Evolutionary conservation across 2,329 filamentous ascomycete genomes (phyloP).

Genomic region (Aureobasidium leucospermi): DNA sequence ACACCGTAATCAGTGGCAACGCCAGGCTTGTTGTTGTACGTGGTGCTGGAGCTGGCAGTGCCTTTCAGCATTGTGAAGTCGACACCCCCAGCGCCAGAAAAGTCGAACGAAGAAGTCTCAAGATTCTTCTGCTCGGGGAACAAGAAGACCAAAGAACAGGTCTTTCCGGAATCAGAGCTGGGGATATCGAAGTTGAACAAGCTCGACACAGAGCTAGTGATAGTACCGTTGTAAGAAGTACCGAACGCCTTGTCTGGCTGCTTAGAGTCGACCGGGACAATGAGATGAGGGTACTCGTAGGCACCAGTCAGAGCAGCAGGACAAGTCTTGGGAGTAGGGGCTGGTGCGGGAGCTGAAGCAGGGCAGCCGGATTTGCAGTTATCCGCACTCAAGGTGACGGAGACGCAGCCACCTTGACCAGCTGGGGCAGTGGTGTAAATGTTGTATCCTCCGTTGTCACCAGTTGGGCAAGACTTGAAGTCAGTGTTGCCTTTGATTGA

Average conservation of each 20-base stretch:
- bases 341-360: slow-evolving; percentile 42
- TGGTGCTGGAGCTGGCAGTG: slow-evolving; percentile 43
- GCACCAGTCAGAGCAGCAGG: slow-evolving; percentile 14
- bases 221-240: slow-evolving; percentile 48
- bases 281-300: slow-evolving; percentile 50
- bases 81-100: slow-evolving; percentile 46
- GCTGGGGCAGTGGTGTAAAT: slow-evolving; percentile 41
- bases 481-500: slow-evolving; percentile 42
- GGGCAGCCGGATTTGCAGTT: slow-evolving; percentile 28
- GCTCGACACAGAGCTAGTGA: slow-evolving; percentile 47
- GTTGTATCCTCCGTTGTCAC: slow-evolving; percentile 48
- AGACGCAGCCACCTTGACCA: slow-evolving; percentile 42
- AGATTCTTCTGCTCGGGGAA: slow-evolving; percentile 52
- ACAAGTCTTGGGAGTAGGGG: slow-evolving; percentile 15
- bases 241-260: slow-evolving; percentile 47
- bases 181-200: slow-evolving; percentile 67
- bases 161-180: slow-evolving; percentile 45
- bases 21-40: slow-evolving; percentile 46
- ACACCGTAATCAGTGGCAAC: slow-evolving; percentile 38
- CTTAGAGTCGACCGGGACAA: slow-evolving; percentile 52
- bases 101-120: slow-evolving; percentile 52
- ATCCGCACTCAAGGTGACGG: slow-evolving; percentile 40
- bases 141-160: slow-evolving; percentile 58
- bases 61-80: slow-evolving; percentile 36
- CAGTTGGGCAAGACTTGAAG: slow-evolving; percentile 57